Percentiles rank a stretch among this genome's conserved stretches.
Conservation (phyloP, 225 moss, liverwort and hornwort species). For the Ulota crispa region DNA sequence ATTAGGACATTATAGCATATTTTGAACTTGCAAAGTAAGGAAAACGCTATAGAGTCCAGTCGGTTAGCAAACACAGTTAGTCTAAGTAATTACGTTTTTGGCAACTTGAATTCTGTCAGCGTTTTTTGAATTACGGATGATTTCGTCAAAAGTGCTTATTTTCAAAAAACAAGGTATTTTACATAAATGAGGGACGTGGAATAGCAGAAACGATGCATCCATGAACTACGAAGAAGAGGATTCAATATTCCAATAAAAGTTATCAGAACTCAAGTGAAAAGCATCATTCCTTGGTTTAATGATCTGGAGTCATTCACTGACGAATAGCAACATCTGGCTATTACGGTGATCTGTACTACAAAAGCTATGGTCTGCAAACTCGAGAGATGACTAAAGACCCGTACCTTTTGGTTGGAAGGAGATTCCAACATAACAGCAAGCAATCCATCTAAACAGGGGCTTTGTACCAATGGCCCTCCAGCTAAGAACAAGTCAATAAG, state of each 20-base stretch:
- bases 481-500: constrained; percentile 69
- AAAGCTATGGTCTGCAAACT: not conserved
- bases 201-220: not conserved
- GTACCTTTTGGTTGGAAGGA: constrained; percentile 81
- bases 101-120: not conserved
- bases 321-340: not conserved
- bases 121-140: not conserved
- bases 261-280: not conserved
- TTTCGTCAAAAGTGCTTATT: not conserved
- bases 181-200: no score
- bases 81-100: not conserved
- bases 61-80: not conserved
- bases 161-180: not conserved
- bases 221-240: not conserved
- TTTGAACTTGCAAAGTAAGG: not conserved
- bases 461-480: constrained; percentile 65
- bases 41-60: not conserved
- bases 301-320: not conserved
- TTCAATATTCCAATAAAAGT: not conserved
- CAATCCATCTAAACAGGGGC: constrained; percentile 79
- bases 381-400: not conserved
- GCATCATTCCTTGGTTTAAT: not conserved
- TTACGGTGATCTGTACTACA: not conserved
- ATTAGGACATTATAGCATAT: no score
- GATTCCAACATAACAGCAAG: constrained; percentile 86